Conservation (phyloP, 768 basidiomycete genomes). For the Suillus spraguei region DNA sequence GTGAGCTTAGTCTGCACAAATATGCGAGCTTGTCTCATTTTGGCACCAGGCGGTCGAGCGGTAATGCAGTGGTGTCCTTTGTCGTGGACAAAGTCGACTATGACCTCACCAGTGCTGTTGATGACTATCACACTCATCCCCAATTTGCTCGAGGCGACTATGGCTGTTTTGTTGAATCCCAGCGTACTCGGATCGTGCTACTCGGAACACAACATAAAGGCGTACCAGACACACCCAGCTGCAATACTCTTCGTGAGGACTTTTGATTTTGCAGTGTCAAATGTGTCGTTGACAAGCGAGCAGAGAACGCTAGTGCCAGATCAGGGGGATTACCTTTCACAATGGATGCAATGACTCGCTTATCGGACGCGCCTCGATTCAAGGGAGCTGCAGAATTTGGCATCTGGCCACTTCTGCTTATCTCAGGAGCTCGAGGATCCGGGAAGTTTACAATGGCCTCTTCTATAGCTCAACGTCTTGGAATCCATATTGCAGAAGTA, state of each 20-base stretch:
- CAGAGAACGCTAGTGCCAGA: background rate
- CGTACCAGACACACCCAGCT: slow-evolving; percentile 54
- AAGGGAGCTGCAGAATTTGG: slow-evolving; percentile 59
- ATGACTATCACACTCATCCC: slow-evolving; percentile 46
- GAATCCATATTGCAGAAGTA: slow-evolving; percentile 83
- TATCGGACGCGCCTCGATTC: slow-evolving; percentile 62
- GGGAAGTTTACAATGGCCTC: slow-evolving; percentile 76
- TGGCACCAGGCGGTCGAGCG: background rate
- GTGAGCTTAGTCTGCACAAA: background rate
- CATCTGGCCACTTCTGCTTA: slow-evolving; percentile 68
- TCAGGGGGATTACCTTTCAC: slow-evolving; percentile 21
- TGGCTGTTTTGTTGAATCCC: slow-evolving; percentile 83
- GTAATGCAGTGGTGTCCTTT: slow-evolving; percentile 69
- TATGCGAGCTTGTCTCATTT: slow-evolving; percentile 1
- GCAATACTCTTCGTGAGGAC: slow-evolving; percentile 52
- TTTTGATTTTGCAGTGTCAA: slow-evolving; percentile 1
- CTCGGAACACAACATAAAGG: slow-evolving; percentile 72
- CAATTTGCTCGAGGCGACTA: slow-evolving; percentile 66
- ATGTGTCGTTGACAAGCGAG: background rate
- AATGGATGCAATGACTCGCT: slow-evolving; percentile 51
- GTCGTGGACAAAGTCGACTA: slow-evolving; percentile 76
- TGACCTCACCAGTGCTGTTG: slow-evolving; percentile 44
- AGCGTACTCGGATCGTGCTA: slow-evolving; percentile 75
- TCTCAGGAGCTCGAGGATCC: slow-evolving; percentile 78
- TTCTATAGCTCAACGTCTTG: slow-evolving; percentile 60